Percentiles rank a stretch among this genome's conserved stretches.
These are phyloP conservation scores for Verticillium nonalfalfae DNA, from an alignment of 2,329 filamentous ascomycete genomes.

Conservation along the genomic window DNA sequence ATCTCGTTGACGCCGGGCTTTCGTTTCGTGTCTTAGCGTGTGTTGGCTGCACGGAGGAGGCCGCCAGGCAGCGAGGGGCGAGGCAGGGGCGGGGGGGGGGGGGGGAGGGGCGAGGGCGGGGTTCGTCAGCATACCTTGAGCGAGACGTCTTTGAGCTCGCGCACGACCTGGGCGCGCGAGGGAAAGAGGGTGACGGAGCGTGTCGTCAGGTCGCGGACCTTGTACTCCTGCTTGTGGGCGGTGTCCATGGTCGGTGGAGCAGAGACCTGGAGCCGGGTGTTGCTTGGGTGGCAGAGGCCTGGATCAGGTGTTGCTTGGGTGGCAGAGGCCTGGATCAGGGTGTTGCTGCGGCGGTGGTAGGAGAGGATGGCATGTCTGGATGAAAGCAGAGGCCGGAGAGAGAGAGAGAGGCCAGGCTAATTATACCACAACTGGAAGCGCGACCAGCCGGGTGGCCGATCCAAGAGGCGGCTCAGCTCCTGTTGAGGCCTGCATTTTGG, in stretches of 20 bases:
- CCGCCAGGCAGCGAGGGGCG: background rate
- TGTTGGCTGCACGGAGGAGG: constrained; percentile 7
- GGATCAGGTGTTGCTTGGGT: background rate
- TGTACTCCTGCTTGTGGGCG: constrained; percentile 40
- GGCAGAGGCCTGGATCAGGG: background rate
- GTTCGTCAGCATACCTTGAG: constrained; percentile 30
- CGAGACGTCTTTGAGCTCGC: constrained; percentile 49
- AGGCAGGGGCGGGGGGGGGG: no score
- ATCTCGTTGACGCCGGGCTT: constrained; percentile 53
- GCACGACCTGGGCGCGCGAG: constrained; percentile 50
- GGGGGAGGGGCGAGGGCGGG: no score
- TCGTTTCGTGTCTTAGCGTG: constrained; percentile 36
- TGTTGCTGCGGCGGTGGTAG: background rate
- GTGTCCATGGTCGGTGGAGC: constrained; percentile 26
- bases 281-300: background rate
- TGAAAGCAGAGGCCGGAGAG: background rate
- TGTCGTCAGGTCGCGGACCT: constrained; percentile 50
- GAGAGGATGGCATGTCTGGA: background rate
- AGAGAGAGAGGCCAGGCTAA: background rate
- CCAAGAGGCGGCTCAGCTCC: background rate
- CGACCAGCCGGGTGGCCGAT: background rate
- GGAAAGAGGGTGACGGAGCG: constrained; percentile 60
- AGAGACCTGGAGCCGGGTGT: no score
- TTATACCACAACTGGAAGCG: background rate
- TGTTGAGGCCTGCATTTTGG: background rate